Evolutionary conservation across 2,329 filamentous ascomycete species (phyloP).

Genomic region (Colletotrichum sp.): DNA sequence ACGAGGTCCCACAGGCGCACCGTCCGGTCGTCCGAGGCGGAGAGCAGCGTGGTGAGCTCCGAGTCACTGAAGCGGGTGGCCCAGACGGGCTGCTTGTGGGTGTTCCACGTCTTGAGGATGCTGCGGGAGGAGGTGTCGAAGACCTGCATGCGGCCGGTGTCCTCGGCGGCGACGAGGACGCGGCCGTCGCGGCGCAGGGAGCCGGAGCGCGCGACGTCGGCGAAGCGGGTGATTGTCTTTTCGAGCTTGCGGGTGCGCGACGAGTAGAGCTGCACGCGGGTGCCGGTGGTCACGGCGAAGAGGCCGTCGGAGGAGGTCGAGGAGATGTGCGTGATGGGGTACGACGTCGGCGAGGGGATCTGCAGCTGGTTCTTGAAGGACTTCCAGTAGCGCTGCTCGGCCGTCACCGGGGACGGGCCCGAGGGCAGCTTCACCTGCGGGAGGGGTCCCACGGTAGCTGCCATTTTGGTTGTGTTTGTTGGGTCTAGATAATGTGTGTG

Average conservation of each 20-base stretch:
- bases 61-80: conserved; percentile 88
- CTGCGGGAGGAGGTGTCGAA: conserved; percentile 89
- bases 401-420: conserved; percentile 81
- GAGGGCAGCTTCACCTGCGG: conserved; percentile 83
- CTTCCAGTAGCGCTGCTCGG: conserved; percentile 96
- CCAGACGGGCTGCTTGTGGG: conserved; percentile 95
- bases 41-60: conserved; percentile 87
- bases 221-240: conserved; percentile 94
- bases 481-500: accelerated
- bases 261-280: conserved; percentile 92
- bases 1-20: conserved; percentile 95
- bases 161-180: conserved; percentile 89
- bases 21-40: conserved; percentile 89
- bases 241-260: conserved; percentile 88
- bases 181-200: conserved; percentile 88
- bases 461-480: conserved; percentile 63
- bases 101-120: conserved; percentile 93
- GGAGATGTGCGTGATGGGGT: conserved; percentile 89
- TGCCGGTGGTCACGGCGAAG: conserved; percentile 94
- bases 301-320: conserved; percentile 67
- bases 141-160: conserved; percentile 90
- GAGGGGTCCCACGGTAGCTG: conserved; percentile 82
- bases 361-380: conserved; percentile 91
- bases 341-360: conserved; percentile 88
- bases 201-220: conserved; percentile 87